Evolutionary conservation across 2,329 filamentous ascomycete genomes (phyloP).

Genomic region (Didymella arachidicola): DNA sequence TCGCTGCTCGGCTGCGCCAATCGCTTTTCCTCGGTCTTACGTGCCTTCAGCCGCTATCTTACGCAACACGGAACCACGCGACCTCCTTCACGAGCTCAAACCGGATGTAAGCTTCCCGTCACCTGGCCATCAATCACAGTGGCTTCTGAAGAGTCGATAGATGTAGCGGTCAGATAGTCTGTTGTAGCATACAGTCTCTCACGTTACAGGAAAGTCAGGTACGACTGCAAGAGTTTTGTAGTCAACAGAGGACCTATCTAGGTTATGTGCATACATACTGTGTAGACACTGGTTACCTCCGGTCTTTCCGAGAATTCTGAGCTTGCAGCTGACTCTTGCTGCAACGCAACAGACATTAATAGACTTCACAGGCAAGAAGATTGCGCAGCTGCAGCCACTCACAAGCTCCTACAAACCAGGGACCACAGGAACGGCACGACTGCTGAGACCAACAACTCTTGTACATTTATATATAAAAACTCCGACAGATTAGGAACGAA

Average conservation of each 20-base stretch:
- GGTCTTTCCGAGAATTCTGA: too few relatives aligned
- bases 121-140: not conserved
- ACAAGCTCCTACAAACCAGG: not conserved
- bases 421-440: too few relatives aligned
- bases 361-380: too few relatives aligned
- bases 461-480: conserved; percentile 39
- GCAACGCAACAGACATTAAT: too few relatives aligned
- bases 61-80: conserved; percentile 15
- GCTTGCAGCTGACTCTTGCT: too few relatives aligned
- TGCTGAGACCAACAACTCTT: too few relatives aligned
- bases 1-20: conserved; percentile 10
- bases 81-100: conserved; percentile 4
- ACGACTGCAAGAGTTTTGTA: not conserved
- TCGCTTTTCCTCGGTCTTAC: conserved; percentile 19
- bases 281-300: too few relatives aligned
- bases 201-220: not conserved
- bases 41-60: conserved; percentile 4
- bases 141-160: not conserved
- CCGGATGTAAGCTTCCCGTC: conserved; percentile 9
- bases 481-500: conserved; percentile 70
- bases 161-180: not conserved
- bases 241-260: not conserved
- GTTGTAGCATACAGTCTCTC: not conserved
- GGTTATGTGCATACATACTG: too few relatives aligned
- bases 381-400: too few relatives aligned